Base-by-base conservation (phyloP, 768 basidiomycete species). In the Termitomyces titanicus region DNA sequence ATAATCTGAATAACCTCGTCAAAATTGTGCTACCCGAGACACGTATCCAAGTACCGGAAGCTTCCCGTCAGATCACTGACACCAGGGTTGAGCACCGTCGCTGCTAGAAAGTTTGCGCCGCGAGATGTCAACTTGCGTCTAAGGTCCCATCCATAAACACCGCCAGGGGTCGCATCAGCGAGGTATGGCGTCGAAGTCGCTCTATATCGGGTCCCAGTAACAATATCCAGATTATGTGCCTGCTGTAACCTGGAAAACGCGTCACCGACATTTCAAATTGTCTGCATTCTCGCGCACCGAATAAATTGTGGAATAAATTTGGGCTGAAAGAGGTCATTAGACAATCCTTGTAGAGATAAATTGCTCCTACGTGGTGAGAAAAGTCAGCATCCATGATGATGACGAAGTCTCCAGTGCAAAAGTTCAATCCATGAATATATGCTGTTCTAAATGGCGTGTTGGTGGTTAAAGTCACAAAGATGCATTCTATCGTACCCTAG, bases 351-450 rank as follows among this genome's bases (percentile, higher is more conserved):
- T 7, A 31, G 13, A 25, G 20, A 11, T 37, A 5, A 25, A 54
- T 40, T 3, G 18, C 72, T 10, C 88, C 43, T 72, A 93, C 93
- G 62, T 96, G 94, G 65, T 96, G 94, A 5, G 92, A 94, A 71
- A 96, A 94, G 73, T 96, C 94, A 48, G 94, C 94, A 63, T 96
- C 94, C 94, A 96, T 96, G 68, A 96, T 95, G 66, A 95, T 91
- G 20, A 94, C 92, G 72, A 94, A 96, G 70, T 92, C 91, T 9
- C 94, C 94, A 0, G 86, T 86, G 62, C 88, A 89, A 70, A 90
- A 95, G 62, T 92, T 86, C 46, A 96, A 76, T 12, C 94, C 94
- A 66, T 96, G 89, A 35, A 95, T 89, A 66, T 96, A 96, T 33
- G 94, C 94, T 20, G 94, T 94, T 73, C 35, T 17, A 43, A 27